These are phyloP conservation scores for Lentinula sp. DNA, from an alignment of 768 basidiomycete genomes.

Conservation along the genomic window DNA sequence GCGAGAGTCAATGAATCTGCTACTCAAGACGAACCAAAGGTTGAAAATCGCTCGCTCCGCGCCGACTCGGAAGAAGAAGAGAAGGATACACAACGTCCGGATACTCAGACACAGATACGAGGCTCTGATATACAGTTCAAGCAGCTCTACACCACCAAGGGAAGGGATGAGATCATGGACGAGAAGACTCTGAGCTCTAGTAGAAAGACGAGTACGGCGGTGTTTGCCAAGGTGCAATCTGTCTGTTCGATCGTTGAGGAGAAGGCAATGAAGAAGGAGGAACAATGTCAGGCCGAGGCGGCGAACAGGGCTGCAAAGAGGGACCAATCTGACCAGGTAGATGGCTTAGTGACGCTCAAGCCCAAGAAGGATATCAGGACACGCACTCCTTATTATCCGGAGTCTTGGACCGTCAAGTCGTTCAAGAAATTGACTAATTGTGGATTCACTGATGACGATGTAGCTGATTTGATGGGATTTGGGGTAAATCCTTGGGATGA, in stretches of 20 bases:
- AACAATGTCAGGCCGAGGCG: neutral
- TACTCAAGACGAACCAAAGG: neutral
- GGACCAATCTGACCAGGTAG: neutral
- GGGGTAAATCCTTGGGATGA: conserved; percentile 1
- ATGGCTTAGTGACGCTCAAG: neutral
- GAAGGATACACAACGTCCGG: neutral
- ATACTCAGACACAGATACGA: neutral
- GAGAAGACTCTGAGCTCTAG: neutral
- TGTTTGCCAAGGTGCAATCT: neutral
- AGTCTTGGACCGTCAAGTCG: neutral
- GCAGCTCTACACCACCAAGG: neutral
- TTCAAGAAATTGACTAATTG: neutral
- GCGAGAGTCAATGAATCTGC: neutral
- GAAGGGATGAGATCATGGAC: neutral
- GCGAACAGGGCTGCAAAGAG: neutral
- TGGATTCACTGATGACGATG: neutral
- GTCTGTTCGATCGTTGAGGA: neutral
- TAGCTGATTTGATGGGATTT: neutral
- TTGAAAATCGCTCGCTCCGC: neutral
- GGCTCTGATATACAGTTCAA: neutral
- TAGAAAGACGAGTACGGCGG: neutral
- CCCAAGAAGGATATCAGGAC: neutral
- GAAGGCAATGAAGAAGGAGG: neutral
- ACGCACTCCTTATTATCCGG: neutral
- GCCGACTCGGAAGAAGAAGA: neutral